These are phyloP conservation scores for Rhynchospora breviuscula DNA, from an alignment of 176 grass and related monocot species.

Conservation along the genomic window DNA sequence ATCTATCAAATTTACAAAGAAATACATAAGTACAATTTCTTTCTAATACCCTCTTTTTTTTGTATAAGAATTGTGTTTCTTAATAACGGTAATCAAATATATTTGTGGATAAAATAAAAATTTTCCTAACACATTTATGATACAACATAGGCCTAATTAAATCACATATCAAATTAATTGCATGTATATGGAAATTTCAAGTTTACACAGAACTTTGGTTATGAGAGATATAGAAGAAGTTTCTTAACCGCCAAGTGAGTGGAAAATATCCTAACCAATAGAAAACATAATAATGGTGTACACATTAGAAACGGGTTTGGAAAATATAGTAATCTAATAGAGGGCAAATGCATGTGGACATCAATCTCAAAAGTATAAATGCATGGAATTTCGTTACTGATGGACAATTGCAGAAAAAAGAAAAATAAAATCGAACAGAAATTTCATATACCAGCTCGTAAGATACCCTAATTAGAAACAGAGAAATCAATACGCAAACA, in stretches of 20 bases:
- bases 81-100: too few relatives aligned
- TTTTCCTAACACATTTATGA: neutral
- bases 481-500: too few relatives aligned
- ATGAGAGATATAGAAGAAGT: neutral
- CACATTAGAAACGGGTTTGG: neutral
- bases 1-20: too few relatives aligned
- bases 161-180: too few relatives aligned
- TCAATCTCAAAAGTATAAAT: neutral
- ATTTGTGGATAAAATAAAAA: too few relatives aligned
- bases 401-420: too few relatives aligned
- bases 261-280: neutral
- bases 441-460: too few relatives aligned
- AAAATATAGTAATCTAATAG: neutral
- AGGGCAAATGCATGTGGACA: neutral
- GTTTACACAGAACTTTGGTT: neutral
- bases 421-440: too few relatives aligned
- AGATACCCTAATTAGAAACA: too few relatives aligned
- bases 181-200: neutral
- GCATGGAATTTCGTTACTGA: too few relatives aligned
- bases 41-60: neutral
- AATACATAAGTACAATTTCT: too few relatives aligned
- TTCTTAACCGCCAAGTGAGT: neutral
- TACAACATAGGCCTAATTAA: too few relatives aligned
- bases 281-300: neutral
- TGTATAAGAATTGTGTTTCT: neutral